phyloP scores from a whole-genome alignment of 768 basidiomycete genomes.

The Xanthoconium purpureum region DNA sequence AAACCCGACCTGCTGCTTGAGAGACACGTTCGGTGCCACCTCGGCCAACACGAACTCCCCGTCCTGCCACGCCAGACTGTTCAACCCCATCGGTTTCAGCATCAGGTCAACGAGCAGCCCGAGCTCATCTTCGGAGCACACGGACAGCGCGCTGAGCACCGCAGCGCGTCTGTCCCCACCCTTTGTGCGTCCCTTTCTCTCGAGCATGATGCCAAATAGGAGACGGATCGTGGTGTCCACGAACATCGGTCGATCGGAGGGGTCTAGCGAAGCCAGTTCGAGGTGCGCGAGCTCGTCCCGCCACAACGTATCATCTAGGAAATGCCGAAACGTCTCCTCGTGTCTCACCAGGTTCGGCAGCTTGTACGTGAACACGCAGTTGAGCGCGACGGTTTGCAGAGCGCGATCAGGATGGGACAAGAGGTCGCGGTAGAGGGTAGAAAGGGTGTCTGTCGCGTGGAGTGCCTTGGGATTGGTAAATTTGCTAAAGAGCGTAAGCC shows the following conservation, averaged over 20 bases:
- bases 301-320: constrained; percentile 86
- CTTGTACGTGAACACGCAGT: constrained; percentile 83
- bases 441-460: constrained; percentile 62
- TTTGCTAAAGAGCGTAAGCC: constrained; percentile 85
- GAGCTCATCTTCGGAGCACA: constrained; percentile 73
- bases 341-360: constrained; percentile 49
- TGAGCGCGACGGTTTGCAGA: constrained; percentile 71
- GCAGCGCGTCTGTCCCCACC: constrained; percentile 70
- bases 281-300: constrained; percentile 82
- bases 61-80: constrained; percentile 24
- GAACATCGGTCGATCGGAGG: constrained; percentile 57
- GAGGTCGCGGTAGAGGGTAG: constrained; percentile 62
- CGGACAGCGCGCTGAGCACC: constrained; percentile 65
- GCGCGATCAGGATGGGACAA: constrained; percentile 82
- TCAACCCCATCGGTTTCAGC: constrained; percentile 63
- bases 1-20: constrained; percentile 80
- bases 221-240: constrained; percentile 71
- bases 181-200: constrained; percentile 64
- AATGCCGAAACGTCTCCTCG: constrained; percentile 59
- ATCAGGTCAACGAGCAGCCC: constrained; percentile 80
- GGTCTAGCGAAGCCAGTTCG: constrained; percentile 56
- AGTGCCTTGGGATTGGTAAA: constrained; percentile 92
- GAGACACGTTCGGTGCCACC: constrained; percentile 35
- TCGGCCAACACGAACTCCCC: constrained; percentile 30
- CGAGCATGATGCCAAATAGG: constrained; percentile 85